These are phyloP conservation scores for Calophaca sinica DNA, from an alignment of 306 rosid species.

Conservation along the genomic window DNA sequence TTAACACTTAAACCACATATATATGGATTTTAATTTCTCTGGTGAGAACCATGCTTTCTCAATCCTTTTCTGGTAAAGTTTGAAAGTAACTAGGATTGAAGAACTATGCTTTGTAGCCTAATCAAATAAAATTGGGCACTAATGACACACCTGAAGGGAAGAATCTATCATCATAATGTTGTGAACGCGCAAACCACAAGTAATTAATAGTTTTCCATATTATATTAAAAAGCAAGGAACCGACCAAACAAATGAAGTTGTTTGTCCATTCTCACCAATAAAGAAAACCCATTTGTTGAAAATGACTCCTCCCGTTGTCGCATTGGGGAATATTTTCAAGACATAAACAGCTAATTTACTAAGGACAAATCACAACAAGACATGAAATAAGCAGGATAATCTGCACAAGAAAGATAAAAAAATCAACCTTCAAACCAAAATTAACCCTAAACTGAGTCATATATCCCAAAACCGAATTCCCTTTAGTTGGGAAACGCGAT, in stretches of 20 bases:
- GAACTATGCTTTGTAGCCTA: not conserved
- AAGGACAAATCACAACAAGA: constrained; percentile 58
- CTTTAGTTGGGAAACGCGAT: too few species aligned
- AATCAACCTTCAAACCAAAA: constrained; percentile 37
- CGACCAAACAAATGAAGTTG: constrained; percentile 63
- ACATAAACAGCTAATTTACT: constrained; percentile 66
- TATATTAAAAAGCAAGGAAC: constrained; percentile 42
- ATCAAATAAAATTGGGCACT: constrained; percentile 37
- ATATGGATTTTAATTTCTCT: not conserved
- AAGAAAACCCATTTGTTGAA: constrained; percentile 62
- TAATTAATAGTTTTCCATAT: constrained; percentile 41
- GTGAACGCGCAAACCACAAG: constrained; percentile 54
- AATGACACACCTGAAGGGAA: constrained; percentile 47
- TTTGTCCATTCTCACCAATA: constrained; percentile 56
- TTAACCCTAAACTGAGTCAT: constrained; percentile 4
- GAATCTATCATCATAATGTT: constrained; percentile 44
- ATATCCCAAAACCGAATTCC: too few species aligned
- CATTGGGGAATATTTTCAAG: constrained; percentile 60
- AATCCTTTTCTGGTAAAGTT: not conserved
- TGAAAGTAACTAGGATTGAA: constrained; percentile 15
- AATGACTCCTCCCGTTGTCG: constrained; percentile 64
- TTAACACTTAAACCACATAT: too few species aligned
- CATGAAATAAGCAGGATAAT: constrained; percentile 46
- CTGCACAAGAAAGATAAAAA: constrained; percentile 51
- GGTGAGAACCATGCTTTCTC: not conserved